Evolutionary conservation across 768 basidiomycete species (phyloP).

Genomic region (Epithele typhae): DNA sequence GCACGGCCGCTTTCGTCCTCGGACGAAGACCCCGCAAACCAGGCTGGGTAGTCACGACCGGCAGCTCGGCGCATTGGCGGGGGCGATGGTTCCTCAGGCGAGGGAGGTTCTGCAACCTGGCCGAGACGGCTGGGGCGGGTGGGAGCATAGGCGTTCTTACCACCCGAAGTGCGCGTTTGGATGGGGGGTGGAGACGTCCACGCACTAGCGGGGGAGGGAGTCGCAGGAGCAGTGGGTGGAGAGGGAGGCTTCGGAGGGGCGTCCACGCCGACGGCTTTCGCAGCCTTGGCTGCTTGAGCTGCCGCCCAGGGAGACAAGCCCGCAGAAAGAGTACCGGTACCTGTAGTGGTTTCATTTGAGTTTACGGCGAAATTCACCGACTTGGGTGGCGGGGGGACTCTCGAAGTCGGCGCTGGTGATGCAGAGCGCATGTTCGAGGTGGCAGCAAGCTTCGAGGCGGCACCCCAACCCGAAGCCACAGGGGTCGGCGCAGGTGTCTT

Average conservation of each 20-base stretch:
- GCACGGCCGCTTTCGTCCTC: conserved; percentile 7
- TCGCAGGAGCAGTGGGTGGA: neutral
- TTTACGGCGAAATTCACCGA: too few species aligned
- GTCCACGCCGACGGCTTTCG: neutral
- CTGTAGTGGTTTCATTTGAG: neutral
- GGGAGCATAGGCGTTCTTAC: conserved; percentile 10
- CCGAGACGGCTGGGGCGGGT: conserved; percentile 10
- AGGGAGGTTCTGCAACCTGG: conserved; percentile 9
- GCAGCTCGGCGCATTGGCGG: conserved; percentile 4
- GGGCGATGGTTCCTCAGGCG: conserved; percentile 11
- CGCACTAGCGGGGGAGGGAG: neutral
- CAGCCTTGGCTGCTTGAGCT: conserved; percentile 3
- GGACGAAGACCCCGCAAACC: conserved; percentile 15
- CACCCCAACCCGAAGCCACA: neutral
- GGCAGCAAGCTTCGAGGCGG: neutral
- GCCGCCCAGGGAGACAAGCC: conserved; percentile 4
- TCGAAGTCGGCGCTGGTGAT: conserved; percentile 3
- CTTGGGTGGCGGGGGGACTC: neutral
- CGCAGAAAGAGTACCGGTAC: neutral
- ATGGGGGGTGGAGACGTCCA: conserved; percentile 8
- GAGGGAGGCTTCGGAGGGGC: too few species aligned
- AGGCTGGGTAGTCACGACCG: conserved; percentile 10
- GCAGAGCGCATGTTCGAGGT: conserved; percentile 4
- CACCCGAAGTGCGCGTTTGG: conserved; percentile 3
- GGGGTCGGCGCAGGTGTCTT: conserved; percentile 1